Base-by-base conservation (phyloP, 768 basidiomycete genomes). In the Steccherinum ochraceum region DNA sequence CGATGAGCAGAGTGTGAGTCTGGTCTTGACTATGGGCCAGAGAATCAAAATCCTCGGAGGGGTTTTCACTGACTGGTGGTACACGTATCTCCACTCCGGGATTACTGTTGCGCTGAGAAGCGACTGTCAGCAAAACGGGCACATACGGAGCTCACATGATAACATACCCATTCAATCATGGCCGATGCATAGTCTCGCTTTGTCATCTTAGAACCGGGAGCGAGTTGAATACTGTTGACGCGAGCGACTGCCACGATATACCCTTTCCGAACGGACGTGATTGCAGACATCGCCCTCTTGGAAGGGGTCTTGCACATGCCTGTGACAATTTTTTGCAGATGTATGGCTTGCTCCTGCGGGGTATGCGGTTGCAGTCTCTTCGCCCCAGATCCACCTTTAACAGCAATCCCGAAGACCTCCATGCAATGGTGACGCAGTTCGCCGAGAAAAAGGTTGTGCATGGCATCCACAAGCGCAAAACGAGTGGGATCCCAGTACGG, bases 401-500 rank as follows among this genome's bases (percentile, higher is more conserved):
- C 25, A 19, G 55, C 46, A 45, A 60, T 55, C 3, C 56, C 49
- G 21, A 45, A 53, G 10, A 60, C 45, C 13, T 20, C 49, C 30
- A 26, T 25, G 24, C 58, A 57, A 47, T 61, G 60, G 18, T 51
- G 48, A n/a, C 52, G 50, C 5, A 59, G 50, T 5, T 45, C 23
- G 13, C 58, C 50, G n/a, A 62, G 23, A 24, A 58, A 53, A 10
- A 64, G 24, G n/a, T 26, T 39, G 47, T 66, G 64, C 64, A 66
- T 66, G 20, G 59, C 4, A 18, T 66, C 65, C 7, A 62, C 49
- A 4, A 61, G 40, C 3, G 52, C 45, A 51, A 54, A 53, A 7
- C 24, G 46, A 12, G 46, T 53, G 1, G 57, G 56, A 35, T 61
- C 48, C 64, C 64, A 66, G 46, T 66, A 63, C n/a, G 59, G 55